Evolutionary conservation across 306 rosid genomes (phyloP), one percentile per base, ranked within the genome.

Genomic region (Rosa lucieae): DNA sequence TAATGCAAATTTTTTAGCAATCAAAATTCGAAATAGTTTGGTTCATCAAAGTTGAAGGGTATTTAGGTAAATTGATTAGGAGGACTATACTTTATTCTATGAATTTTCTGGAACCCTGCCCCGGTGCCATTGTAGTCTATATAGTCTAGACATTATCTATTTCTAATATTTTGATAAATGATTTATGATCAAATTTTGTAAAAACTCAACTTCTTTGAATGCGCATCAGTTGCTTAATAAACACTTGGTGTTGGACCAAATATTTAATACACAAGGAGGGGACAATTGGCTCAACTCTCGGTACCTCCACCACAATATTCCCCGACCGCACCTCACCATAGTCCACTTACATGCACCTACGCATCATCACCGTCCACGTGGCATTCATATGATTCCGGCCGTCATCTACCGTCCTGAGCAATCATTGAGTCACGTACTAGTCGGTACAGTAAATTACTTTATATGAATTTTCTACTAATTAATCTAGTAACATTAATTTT

Each of bases 221-320:
- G 81, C 56, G 80, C 32, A 74, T 77, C 75, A 77, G 47, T 23
- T 67, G 17, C 67, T 55, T 8, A 43, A n/a, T n/a, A n/a, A n/a
- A 9, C 4, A 65, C 74, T 55, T 55, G 4, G 43, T 13, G 73
- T 66, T 68, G 1, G 47, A 48, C 87, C 71, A 73, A 73, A 53
- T 56, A 10, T 14, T 62, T 42, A 51, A 47, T 40, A 70, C 42
- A 80, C 58, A 77, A 73, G 65, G 69, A 61, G 76, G 82, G 72
- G 77, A 82, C 81, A 82, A 48, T 66, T 46, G 32, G 77, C 79
- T 68, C 80, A 51, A 49, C 72, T 82, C 82, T 82, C 76, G 79
- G 67, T 55, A 55, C 56, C 80, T 51, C 46, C 78, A 44, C 56
- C 80, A 69, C 74, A 65, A 56, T 76, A 75, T 65, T 82, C 83